Evolutionary conservation across 495 filamentous ascomycete species (phyloP).

Genomic region (Penicillium herquei): DNA sequence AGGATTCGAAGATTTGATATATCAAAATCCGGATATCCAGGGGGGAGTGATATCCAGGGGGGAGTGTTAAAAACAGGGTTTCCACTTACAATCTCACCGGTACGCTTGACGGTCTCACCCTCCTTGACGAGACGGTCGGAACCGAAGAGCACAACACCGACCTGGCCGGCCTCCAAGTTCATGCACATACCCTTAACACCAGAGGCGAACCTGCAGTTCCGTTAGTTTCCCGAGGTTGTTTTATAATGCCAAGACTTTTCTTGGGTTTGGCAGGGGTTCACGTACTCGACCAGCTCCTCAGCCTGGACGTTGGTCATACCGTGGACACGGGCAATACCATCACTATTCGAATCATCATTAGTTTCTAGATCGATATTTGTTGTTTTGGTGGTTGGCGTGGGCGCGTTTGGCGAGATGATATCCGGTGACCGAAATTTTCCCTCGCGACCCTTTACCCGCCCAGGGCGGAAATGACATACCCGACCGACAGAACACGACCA

Average conservation of each 20-base stretch:
- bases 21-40: too few species aligned
- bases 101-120: constrained; percentile 99
- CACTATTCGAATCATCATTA: constrained; percentile 57
- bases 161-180: constrained; percentile 99
- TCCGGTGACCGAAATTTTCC: constrained; percentile 38
- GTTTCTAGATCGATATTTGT: constrained; percentile 13
- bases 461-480: constrained; percentile 63
- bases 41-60: background rate
- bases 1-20: too few species aligned
- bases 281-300: constrained; percentile 99
- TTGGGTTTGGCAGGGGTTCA: constrained; percentile 26
- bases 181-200: constrained; percentile 99
- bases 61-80: background rate
- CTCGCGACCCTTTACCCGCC: constrained; percentile 18
- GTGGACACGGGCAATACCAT: constrained; percentile 99
- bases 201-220: constrained; percentile 81
- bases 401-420: constrained; percentile 29
- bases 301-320: constrained; percentile 99
- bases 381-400: constrained; percentile 14
- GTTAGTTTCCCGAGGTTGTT: constrained; percentile 33
- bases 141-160: constrained; percentile 99
- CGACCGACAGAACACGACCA: constrained; percentile 96
- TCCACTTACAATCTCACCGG: constrained; percentile 89
- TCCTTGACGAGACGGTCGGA: constrained; percentile 99
- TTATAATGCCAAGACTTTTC: constrained; percentile 19